Percentiles rank a stretch among this genome's conserved stretches.
These are phyloP conservation scores for Hypsizygus marmoreus DNA, from an alignment of 768 basidiomycete species.

Conservation along the genomic window DNA sequence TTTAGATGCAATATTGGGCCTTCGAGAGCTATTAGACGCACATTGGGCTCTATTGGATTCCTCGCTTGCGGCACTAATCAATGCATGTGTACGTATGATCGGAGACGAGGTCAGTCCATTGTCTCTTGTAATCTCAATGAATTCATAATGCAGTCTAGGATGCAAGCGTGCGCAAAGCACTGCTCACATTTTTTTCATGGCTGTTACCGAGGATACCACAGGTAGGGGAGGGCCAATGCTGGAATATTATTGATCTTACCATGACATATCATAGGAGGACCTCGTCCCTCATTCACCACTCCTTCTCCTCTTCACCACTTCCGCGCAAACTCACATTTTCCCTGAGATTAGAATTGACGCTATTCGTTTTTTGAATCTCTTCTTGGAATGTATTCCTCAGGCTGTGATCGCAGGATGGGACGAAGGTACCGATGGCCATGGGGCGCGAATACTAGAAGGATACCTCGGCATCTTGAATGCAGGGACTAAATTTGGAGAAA, in stretches of 20 bases:
- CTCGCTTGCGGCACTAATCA: conserved; percentile 56
- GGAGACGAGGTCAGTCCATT: conserved; percentile 70
- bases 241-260: conserved; percentile 1
- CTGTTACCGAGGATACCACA: conserved; percentile 61
- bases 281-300: conserved; percentile 74
- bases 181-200: conserved; percentile 74
- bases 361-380: conserved; percentile 73
- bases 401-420: conserved; percentile 72
- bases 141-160: conserved; percentile 53
- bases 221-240: conserved; percentile 24
- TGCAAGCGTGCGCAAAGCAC: conserved; percentile 70
- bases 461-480: conserved; percentile 79
- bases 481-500: conserved; percentile 61
- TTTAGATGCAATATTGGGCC: conserved; percentile 71
- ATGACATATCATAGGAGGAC: conserved; percentile 59
- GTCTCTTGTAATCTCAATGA: conserved; percentile 1
- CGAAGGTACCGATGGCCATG: conserved; percentile 49
- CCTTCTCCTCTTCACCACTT: conserved; percentile 83
- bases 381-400: conserved; percentile 70
- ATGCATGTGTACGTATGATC: conserved; percentile 68
- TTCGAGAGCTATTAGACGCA: conserved; percentile 69
- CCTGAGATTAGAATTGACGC: conserved; percentile 94
- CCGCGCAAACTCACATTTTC: conserved; percentile 93
- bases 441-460: conserved; percentile 70
- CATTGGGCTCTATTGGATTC: conserved; percentile 57